A percentile compares a stretch with the other conserved stretches of the same genome.
These are phyloP conservation scores for Leccinum arenicola DNA, from an alignment of 768 basidiomycete genomes.

Conservation along the genomic window DNA sequence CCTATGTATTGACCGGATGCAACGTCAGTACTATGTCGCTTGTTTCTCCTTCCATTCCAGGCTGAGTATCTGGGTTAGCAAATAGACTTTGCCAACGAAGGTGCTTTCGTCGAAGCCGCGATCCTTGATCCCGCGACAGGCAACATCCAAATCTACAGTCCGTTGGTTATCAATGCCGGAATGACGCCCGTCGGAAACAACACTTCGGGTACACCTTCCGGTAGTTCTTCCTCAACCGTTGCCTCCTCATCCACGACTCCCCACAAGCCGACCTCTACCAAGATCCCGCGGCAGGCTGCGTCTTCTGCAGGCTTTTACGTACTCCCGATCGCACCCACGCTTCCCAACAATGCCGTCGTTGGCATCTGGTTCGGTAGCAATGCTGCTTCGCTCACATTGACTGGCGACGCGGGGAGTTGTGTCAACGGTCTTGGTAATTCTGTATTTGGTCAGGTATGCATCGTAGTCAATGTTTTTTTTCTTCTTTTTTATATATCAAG, in stretches of 20 bases:
- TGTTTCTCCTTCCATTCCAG: background rate
- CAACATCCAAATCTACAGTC: constrained; percentile 25
- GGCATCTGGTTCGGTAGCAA: constrained; percentile 31
- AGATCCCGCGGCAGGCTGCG: constrained; percentile 10
- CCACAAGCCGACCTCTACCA: background rate
- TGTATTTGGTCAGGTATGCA: constrained; percentile 24
- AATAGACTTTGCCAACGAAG: constrained; percentile 27
- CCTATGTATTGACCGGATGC: constrained; percentile 27
- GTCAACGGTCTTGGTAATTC: constrained; percentile 24
- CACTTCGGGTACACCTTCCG: background rate
- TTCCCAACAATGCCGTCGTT: constrained; percentile 23
- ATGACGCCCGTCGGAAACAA: constrained; percentile 18
- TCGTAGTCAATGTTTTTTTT: background rate
- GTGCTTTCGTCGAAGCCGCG: constrained; percentile 26
- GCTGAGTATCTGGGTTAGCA: constrained; percentile 14
- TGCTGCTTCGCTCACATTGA: constrained; percentile 21
- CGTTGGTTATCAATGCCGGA: constrained; percentile 30
- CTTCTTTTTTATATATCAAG: background rate
- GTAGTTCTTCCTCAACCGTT: background rate
- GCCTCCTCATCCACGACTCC: background rate
- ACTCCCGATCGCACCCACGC: constrained; percentile 22
- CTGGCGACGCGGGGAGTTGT: constrained; percentile 19
- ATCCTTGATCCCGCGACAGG: constrained; percentile 30
- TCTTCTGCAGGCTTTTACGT: constrained; percentile 19
- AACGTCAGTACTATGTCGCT: constrained; percentile 14